Percentiles rank a stretch among this genome's conserved stretches.
Evolutionary conservation across 306 rosid genomes (phyloP).

Genomic region (Gynostemma pentaphyllum): DNA sequence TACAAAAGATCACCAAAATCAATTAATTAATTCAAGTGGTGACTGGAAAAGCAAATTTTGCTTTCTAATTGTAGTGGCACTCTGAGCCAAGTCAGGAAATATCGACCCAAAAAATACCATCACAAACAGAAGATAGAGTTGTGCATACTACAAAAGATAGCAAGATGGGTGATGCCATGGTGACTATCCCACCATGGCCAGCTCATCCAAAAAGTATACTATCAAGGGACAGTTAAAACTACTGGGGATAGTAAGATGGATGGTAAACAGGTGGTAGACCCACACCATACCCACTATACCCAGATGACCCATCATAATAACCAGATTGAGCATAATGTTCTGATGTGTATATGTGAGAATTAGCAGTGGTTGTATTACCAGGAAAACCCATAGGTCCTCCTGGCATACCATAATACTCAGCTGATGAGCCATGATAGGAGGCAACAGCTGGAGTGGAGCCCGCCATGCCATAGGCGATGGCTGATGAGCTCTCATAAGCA

Average conservation of each 20-base stretch:
- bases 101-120: background rate
- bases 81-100: slow-evolving; percentile 3
- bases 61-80: slow-evolving; percentile 10
- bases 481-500: slow-evolving; percentile 30
- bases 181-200: slow-evolving; percentile 15
- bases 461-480: slow-evolving; percentile 34
- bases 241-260: slow-evolving; percentile 42
- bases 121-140: background rate
- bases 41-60: background rate
- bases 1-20: background rate
- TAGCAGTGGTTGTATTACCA: slow-evolving; percentile 31
- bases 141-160: background rate
- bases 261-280: slow-evolving; percentile 34
- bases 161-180: slow-evolving; percentile 1
- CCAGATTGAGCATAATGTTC: slow-evolving; percentile 30
- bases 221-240: slow-evolving; percentile 19
- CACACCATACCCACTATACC: slow-evolving; percentile 40
- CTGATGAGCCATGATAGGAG: slow-evolving; percentile 35
- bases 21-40: background rate
- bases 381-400: slow-evolving; percentile 37
- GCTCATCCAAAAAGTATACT: slow-evolving; percentile 23
- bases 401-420: slow-evolving; percentile 37
- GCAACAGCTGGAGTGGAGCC: slow-evolving; percentile 29
- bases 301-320: slow-evolving; percentile 30
- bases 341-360: slow-evolving; percentile 34